A percentile compares a stretch with the other conserved stretches of the same genome.
Conservation (phyloP, 345 rosid genomes). For the Eucalyptus albens region DNA sequence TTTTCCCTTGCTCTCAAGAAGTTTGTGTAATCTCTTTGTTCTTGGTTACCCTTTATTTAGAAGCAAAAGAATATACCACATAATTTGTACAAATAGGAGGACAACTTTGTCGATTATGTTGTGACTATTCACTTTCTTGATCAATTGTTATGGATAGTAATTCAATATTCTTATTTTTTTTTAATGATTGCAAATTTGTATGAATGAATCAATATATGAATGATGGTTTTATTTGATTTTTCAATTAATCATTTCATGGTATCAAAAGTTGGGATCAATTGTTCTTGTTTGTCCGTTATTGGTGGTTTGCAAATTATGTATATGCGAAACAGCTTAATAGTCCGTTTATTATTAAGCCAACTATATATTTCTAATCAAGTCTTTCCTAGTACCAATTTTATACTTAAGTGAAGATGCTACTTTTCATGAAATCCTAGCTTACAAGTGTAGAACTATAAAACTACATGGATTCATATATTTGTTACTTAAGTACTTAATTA, state of each 20-base stretch:
- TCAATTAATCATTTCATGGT: not conserved
- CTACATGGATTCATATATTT: not conserved
- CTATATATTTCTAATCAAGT: not conserved
- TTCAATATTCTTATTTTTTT: not conserved
- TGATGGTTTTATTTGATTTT: not conserved
- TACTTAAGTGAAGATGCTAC: not conserved
- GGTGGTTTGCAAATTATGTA: not conserved
- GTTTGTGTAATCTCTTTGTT: constrained; percentile 19
- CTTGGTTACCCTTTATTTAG: not conserved
- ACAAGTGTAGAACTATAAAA: not conserved
- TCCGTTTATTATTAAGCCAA: not conserved
- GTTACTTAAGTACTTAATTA: not conserved
- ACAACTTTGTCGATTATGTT: not conserved
- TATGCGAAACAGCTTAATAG: not conserved
- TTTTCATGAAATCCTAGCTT: not conserved
- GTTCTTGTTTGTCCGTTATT: not conserved
- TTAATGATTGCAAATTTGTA: not conserved
- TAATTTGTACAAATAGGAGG: not conserved
- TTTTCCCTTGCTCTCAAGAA: not conserved
- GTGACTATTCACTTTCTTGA: not conserved
- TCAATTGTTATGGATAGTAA: constrained; percentile 4
- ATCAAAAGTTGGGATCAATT: not conserved
- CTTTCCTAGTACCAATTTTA: not conserved
- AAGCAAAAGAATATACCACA: constrained; percentile 5
- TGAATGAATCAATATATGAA: not conserved